Conservation (phyloP, 306 rosid species). For the Ochetophila trinervis region DNA sequence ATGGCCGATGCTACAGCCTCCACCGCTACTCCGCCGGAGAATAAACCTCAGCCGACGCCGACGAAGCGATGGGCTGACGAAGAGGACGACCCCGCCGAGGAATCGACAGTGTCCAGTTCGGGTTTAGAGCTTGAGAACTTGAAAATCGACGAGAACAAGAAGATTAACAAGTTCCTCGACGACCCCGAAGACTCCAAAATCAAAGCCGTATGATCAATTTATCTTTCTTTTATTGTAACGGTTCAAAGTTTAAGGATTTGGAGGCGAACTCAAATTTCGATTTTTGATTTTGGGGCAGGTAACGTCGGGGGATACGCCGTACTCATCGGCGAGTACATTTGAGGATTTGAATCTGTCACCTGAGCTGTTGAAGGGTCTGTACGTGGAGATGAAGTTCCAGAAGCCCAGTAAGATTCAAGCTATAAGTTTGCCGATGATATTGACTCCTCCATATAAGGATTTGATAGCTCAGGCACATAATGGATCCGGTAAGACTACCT, state of each 20-base stretch:
- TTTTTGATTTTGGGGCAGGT: slow-evolving; percentile 42
- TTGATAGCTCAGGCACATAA: slow-evolving; percentile 94
- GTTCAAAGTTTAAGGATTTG: background rate
- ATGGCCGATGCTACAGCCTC: slow-evolving; percentile 5
- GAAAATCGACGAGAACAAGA: slow-evolving; percentile 42
- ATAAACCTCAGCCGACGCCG: slow-evolving; percentile 5
- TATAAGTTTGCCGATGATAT: slow-evolving; percentile 81
- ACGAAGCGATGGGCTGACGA: slow-evolving; percentile 57
- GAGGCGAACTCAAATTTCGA: background rate
- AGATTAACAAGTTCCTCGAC: slow-evolving; percentile 41
- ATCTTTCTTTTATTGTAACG: background rate
- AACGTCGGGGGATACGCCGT: slow-evolving; percentile 63
- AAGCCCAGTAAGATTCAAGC: slow-evolving; percentile 92
- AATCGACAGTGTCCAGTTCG: slow-evolving; percentile 23
- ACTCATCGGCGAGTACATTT: slow-evolving; percentile 71
- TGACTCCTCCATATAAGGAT: slow-evolving; percentile 67
- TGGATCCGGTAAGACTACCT: slow-evolving; percentile 94
- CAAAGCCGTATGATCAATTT: slow-evolving; percentile 56
- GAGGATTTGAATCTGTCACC: slow-evolving; percentile 62
- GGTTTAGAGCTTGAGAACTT: slow-evolving; percentile 37
- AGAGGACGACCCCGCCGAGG: slow-evolving; percentile 42
- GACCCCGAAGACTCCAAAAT: slow-evolving; percentile 78
- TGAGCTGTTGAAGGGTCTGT: slow-evolving; percentile 75
- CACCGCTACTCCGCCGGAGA: slow-evolving; percentile 3
- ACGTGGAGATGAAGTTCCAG: slow-evolving; percentile 79